Conservation (phyloP, 768 basidiomycete species). For the Phanerochaete sordida region DNA sequence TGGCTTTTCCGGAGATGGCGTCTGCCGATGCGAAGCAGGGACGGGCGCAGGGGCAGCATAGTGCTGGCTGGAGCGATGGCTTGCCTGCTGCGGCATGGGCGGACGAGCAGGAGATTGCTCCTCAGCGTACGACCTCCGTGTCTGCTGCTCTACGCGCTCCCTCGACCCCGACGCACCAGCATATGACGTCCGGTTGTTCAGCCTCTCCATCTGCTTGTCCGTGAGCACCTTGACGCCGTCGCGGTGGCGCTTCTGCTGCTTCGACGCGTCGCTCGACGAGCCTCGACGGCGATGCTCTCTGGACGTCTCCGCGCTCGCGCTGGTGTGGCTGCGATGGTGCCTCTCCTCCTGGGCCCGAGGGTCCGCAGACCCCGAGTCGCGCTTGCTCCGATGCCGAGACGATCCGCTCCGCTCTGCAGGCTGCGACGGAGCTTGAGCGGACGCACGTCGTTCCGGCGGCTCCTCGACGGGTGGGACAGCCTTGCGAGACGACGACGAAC, state of each 20-base stretch:
- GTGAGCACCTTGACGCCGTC: constrained; percentile 24
- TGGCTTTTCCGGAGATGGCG: background rate
- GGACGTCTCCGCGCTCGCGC: background rate
- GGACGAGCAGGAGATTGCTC: background rate
- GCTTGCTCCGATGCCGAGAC: background rate
- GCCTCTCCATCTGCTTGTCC: constrained; percentile 24
- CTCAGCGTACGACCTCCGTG: background rate
- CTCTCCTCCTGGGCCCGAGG: background rate
- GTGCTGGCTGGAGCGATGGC: constrained; percentile 1
- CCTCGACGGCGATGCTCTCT: background rate
- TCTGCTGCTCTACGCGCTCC: background rate
- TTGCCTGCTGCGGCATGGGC: background rate
- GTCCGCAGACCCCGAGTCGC: background rate
- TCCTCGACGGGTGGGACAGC: background rate
- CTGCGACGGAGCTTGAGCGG: background rate
- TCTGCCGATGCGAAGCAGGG: background rate
- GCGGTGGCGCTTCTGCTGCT: constrained; percentile 7
- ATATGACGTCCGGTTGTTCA: constrained; percentile 14
- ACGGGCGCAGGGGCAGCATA: background rate
- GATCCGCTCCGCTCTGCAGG: background rate
- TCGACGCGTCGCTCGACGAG: background rate
- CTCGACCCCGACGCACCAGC: background rate
- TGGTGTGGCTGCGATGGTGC: background rate
- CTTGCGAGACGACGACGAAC: constrained; percentile 14
- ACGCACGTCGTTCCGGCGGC: background rate